Evolutionary conservation across 139 green algal genomes (phyloP).

Genomic region (Chara braunii): DNA sequence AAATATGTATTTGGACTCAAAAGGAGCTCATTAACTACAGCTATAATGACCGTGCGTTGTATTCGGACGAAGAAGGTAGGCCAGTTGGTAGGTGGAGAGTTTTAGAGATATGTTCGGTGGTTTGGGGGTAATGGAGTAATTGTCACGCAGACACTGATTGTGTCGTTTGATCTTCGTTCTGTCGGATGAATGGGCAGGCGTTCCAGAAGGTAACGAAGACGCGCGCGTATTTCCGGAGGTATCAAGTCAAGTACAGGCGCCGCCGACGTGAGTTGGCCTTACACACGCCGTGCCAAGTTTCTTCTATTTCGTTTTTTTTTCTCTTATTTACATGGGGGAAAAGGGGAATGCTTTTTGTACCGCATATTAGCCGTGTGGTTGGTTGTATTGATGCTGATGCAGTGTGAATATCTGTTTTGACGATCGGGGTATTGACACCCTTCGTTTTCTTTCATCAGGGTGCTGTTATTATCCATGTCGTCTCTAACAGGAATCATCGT

Average conservation of each 20-base stretch:
- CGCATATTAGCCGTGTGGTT: background rate
- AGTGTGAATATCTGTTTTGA: constrained; percentile 7
- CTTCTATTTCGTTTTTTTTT: no score
- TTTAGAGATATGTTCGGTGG: no score
- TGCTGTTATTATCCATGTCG: background rate
- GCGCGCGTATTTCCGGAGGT: constrained; percentile 79
- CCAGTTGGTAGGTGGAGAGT: no score
- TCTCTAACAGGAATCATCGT: background rate
- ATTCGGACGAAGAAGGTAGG: no score
- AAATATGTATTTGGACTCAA: no score
- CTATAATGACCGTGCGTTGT: no score
- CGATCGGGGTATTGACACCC: constrained; percentile 2
- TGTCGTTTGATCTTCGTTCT: no score
- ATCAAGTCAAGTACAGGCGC: constrained; percentile 86
- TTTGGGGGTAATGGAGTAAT: no score
- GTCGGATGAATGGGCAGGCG: constrained; percentile 46
- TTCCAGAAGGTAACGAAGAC: constrained; percentile 76
- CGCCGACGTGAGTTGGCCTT: constrained; percentile 45
- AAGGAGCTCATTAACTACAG: no score
- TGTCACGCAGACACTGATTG: no score
- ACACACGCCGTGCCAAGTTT: background rate
- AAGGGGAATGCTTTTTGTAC: background rate
- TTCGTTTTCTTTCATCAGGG: constrained; percentile 5
- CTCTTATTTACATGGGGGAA: background rate
- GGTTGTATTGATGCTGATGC: background rate